phyloP scores from a whole-genome alignment of 148 eudicot genomes.

The Arctostaphylos glauca region DNA sequence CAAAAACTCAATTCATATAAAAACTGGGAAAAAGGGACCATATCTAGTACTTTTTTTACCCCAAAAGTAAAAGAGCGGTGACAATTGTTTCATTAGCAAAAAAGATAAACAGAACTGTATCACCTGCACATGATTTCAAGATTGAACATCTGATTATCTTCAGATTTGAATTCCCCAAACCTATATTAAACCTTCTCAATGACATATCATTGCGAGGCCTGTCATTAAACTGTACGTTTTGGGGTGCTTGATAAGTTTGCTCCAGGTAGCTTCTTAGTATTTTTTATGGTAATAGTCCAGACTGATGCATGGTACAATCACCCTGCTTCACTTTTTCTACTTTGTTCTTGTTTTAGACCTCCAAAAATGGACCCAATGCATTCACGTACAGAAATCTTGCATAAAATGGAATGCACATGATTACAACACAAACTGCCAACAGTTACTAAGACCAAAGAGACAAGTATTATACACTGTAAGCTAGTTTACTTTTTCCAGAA shows the following conservation, averaged over 20 bases:
- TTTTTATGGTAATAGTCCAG: background rate
- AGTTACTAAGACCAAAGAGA: background rate
- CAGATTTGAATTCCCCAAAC: background rate
- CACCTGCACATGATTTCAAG: background rate
- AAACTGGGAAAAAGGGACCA: background rate
- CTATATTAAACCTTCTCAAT: background rate
- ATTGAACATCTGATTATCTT: background rate
- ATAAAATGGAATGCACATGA: background rate
- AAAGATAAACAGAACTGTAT: background rate
- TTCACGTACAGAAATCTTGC: background rate
- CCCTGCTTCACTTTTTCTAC: background rate
- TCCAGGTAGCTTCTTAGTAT: background rate
- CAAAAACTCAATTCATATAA: background rate
- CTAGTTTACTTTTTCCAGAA: background rate
- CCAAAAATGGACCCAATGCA: constrained; percentile 8
- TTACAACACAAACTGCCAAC: background rate
- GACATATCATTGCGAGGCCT: background rate
- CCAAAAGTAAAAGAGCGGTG: background rate
- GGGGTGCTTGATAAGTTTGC: background rate
- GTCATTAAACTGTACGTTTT: background rate
- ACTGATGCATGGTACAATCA: background rate
- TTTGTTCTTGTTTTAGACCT: background rate
- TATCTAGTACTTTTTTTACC: background rate
- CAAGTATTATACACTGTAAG: background rate
- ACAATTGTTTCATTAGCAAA: background rate